Percentiles rank a stretch among this genome's conserved stretches.
Conservation (phyloP, 140 eudicot species). For the Cichorium intybus region DNA sequence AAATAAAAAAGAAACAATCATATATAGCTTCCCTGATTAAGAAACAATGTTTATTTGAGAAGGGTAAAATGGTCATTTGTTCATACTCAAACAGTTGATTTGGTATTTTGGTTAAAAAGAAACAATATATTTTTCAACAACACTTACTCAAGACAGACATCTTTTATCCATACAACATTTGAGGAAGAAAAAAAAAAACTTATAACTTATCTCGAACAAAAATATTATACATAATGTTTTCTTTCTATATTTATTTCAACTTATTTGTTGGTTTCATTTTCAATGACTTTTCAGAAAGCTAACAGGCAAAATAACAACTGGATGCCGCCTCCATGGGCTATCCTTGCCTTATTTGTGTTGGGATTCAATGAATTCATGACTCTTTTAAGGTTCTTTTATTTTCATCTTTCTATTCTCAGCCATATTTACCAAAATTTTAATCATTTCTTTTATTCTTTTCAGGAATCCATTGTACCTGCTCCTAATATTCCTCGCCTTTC, state of each 20-base stretch:
- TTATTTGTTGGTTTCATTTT: not conserved
- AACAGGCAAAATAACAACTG: constrained; percentile 61
- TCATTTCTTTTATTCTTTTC: constrained; percentile 10
- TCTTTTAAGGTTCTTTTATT: constrained; percentile 49
- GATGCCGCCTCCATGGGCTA: constrained; percentile 90
- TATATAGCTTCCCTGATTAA: no score
- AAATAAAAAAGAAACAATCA: no score
- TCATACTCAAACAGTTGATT: no score
- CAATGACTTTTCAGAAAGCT: constrained; percentile 54
- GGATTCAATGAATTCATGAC: constrained; percentile 75
- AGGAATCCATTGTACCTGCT: constrained; percentile 77
- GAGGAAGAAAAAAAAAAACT: no score
- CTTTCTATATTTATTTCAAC: not conserved
- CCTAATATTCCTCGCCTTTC: constrained; percentile 45
- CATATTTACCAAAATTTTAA: not conserved
- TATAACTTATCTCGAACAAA: not conserved
- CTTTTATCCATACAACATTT: no score
- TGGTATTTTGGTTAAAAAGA: no score
- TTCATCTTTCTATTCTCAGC: constrained; percentile 5
- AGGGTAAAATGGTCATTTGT: no score
- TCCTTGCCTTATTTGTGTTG: constrained; percentile 54
- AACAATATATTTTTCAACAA: no score
- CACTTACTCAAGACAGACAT: no score
- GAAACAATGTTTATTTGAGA: no score
- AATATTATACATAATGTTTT: not conserved